These are phyloP conservation scores for Phycomyces blakesleeanus DNA, from an alignment of 192 early-diverging fungal genomes.

Conservation along the genomic window DNA sequence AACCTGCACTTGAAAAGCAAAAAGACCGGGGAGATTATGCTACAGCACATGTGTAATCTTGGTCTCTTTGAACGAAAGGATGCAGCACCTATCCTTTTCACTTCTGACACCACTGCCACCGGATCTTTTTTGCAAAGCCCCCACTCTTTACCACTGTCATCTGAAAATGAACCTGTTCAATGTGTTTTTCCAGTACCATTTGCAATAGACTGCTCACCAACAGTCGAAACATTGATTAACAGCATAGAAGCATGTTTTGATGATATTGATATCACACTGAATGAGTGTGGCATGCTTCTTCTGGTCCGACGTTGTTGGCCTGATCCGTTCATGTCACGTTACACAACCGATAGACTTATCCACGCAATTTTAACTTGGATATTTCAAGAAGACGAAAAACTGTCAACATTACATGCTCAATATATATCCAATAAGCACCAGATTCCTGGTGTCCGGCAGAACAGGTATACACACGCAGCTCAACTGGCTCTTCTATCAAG, in stretches of 20 bases:
- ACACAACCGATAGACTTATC: constrained; percentile 45
- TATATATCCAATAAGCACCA: constrained; percentile 36
- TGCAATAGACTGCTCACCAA: constrained; percentile 47
- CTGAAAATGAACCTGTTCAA: constrained; percentile 16
- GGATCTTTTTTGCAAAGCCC: background rate
- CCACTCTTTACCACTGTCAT: background rate
- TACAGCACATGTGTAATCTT: constrained; percentile 54
- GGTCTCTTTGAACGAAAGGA: constrained; percentile 53
- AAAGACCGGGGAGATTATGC: constrained; percentile 29
- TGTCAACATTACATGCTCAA: constrained; percentile 43
- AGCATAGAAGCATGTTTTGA: constrained; percentile 46
- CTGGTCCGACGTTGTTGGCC: constrained; percentile 53
- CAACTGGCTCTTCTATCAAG: constrained; percentile 14
- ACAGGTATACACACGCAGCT: constrained; percentile 19
- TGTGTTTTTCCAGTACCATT: constrained; percentile 50
- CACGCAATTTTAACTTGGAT: constrained; percentile 47
- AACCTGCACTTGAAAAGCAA: constrained; percentile 38
- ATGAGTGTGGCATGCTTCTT: constrained; percentile 52
- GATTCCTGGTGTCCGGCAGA: constrained; percentile 33
- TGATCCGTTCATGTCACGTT: constrained; percentile 53
- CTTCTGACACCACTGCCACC: background rate
- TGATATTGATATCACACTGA: constrained; percentile 48
- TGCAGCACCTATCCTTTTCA: constrained; percentile 39
- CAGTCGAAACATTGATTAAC: constrained; percentile 50
- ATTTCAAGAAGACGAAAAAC: constrained; percentile 48